phyloP scores from a whole-genome alignment of 306 rosid genomes.

The Sicyos edulis region DNA sequence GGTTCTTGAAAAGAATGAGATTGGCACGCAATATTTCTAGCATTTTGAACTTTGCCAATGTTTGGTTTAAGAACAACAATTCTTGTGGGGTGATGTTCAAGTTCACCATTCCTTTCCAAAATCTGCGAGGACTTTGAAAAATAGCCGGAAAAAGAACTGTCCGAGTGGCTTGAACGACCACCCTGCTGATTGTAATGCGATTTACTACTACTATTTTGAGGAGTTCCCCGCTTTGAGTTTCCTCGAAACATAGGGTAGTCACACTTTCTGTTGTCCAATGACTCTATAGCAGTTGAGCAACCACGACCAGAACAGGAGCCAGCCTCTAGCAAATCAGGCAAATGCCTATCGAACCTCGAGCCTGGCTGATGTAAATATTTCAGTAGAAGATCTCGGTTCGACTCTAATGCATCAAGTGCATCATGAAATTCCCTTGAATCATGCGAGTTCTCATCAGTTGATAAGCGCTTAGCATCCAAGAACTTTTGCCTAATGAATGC shows the following conservation, averaged over 20 bases:
- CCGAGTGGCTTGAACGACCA: slow-evolving; percentile 37
- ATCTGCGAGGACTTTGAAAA: slow-evolving; percentile 42
- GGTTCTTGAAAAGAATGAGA: slow-evolving; percentile 56
- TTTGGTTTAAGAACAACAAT: slow-evolving; percentile 92
- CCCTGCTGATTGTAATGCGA: slow-evolving; percentile 41
- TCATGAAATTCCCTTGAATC: slow-evolving; percentile 68
- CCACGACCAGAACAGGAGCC: slow-evolving; percentile 40
- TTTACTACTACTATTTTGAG: slow-evolving; percentile 28
- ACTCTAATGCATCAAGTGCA: slow-evolving; percentile 69
- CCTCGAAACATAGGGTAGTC: slow-evolving; percentile 31
- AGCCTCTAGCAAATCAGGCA: slow-evolving; percentile 54
- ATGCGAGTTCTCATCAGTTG: slow-evolving; percentile 60
- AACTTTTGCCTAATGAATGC: slow-evolving; percentile 80
- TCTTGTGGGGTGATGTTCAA: slow-evolving; percentile 51
- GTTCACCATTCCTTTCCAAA: slow-evolving; percentile 39
- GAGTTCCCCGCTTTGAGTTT: slow-evolving; percentile 42
- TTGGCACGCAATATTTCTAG: slow-evolving; percentile 35
- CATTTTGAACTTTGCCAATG: slow-evolving; percentile 57
- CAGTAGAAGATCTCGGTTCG: slow-evolving; percentile 79
- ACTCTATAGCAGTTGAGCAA: slow-evolving; percentile 33
- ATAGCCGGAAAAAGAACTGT: slow-evolving; percentile 38
- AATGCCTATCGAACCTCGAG: slow-evolving; percentile 70
- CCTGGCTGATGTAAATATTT: slow-evolving; percentile 71
- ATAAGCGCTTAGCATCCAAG: slow-evolving; percentile 80
- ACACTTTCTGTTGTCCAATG: slow-evolving; percentile 34